phyloP scores from a whole-genome alignment of 148 eudicot species.

The Camellia lanceoleosa region DNA sequence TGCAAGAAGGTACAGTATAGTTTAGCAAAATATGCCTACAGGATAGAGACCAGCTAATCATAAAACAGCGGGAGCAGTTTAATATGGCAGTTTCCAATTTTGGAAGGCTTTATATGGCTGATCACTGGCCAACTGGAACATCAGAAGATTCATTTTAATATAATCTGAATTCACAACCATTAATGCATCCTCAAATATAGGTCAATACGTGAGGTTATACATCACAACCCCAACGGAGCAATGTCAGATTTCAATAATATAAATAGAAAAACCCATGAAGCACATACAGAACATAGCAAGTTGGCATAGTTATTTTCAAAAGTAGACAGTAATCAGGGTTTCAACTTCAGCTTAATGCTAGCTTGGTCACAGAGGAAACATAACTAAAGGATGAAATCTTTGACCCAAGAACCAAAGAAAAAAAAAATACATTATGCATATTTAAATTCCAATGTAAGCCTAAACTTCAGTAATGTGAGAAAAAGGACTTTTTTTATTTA shows the following conservation, averaged over 20 bases:
- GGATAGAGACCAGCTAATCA: neutral
- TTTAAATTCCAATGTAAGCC: too few species aligned
- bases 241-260: neutral
- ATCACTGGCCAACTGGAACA: neutral
- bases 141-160: neutral
- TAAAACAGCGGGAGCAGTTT: neutral
- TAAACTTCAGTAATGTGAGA: too few species aligned
- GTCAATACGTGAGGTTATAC: neutral
- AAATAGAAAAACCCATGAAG: too few species aligned
- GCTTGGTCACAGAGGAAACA: neutral
- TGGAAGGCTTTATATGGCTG: neutral
- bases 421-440: too few species aligned
- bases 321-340: too few species aligned
- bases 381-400: too few species aligned
- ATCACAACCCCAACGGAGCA: neutral
- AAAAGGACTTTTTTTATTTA: too few species aligned
- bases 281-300: too few species aligned
- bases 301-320: too few species aligned
- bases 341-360: neutral
- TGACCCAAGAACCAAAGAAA: too few species aligned
- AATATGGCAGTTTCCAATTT: neutral
- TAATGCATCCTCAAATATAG: neutral
- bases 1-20: slow-evolving; percentile 31
- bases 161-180: neutral
- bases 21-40: slow-evolving; percentile 2